Evolutionary conservation across 2,329 filamentous ascomycete genomes (phyloP), one percentile per base, ranked within the genome.

Genomic region (Hymenoscyphus scutula): DNA sequence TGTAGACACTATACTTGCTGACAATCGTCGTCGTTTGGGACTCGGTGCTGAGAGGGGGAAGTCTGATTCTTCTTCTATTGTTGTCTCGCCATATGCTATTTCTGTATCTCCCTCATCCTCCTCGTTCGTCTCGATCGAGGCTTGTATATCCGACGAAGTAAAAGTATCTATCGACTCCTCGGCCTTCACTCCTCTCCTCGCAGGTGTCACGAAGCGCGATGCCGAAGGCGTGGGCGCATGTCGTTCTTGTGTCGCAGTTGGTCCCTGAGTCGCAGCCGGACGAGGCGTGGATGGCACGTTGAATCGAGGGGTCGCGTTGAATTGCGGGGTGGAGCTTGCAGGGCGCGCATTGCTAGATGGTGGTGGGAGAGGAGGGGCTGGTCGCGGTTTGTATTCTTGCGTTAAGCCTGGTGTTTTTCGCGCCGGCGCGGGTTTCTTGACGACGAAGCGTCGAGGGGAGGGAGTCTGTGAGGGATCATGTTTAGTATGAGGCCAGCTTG

Each of bases 361-460:
- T 8, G 57, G 34, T 5, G 30, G 34, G 19, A 45, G 29, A 37
- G 41, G 41, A 34, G 41, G 41, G n/a, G 41, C 25, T 38, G 41
- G 57, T 23, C 27, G 57, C 19, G 57, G 38, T 30, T 27, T 66
- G 48, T 69, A 60, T 58, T 69, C 64, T 62, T 67, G 68, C 7
- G 66, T 59, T 37, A 69, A 59, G 3, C n/a, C n/a, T n/a, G 68
- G 68, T 5, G 69, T 64, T 51, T 65, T 66, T 48, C 64, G 64
- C 6, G 61, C 58, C 27, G 62, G 58, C 29, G 66, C 57, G 56
- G 68, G 64, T 53, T 71, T 72, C 53, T 73, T 71, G 54, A 75
- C 70, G 58, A 76, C 64, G 64, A 76, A 77, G 38, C 75, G 70
- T 66, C 75, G 74, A 0, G 75, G 75, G 8, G 74, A 76, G 8